Percentiles rank a stretch among this genome's conserved stretches.
These are phyloP conservation scores for Kodamaea arcana DNA, from an alignment of 1,139 yeast species.

Conservation along the genomic window DNA sequence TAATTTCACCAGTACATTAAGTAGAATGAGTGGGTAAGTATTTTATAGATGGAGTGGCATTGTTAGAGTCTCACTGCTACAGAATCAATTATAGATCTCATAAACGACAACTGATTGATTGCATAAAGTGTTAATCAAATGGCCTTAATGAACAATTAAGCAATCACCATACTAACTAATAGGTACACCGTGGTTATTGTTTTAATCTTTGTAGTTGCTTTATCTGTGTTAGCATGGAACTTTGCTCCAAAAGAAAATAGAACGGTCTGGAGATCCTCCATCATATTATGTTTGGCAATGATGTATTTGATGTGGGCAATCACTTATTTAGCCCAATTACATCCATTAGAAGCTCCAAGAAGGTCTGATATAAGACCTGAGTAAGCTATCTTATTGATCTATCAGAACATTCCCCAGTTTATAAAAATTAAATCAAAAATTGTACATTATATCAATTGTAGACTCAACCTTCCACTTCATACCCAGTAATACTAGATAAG, in stretches of 20 bases:
- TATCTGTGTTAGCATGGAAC: conserved; percentile 61
- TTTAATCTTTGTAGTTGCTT: conserved; percentile 54
- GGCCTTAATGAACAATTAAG: too few species aligned
- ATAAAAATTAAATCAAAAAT: too few species aligned
- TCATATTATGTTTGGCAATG: conserved; percentile 78
- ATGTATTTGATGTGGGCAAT: conserved; percentile 95
- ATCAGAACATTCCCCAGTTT: too few species aligned
- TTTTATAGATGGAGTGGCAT: too few species aligned
- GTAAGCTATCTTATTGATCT: too few species aligned
- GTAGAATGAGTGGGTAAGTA: conserved; percentile 30
- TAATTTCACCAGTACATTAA: neutral
- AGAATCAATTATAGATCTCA: too few species aligned
- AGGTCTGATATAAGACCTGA: conserved; percentile 82
- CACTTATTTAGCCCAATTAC: conserved; percentile 74
- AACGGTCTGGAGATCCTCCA: conserved; percentile 87
- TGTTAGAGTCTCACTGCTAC: too few species aligned
- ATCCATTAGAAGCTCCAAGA: conserved; percentile 78
- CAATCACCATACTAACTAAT: conserved; percentile 13
- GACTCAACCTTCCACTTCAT: too few species aligned
- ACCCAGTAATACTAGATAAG: neutral
- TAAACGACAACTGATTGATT: too few species aligned
- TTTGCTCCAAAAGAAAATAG: conserved; percentile 58
- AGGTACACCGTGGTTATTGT: conserved; percentile 75
- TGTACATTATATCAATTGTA: too few species aligned
- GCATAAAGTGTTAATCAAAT: too few species aligned